Evolutionary conservation across 2,329 filamentous ascomycete genomes (phyloP).

Genomic region (Colletotrichum brevisporum): DNA sequence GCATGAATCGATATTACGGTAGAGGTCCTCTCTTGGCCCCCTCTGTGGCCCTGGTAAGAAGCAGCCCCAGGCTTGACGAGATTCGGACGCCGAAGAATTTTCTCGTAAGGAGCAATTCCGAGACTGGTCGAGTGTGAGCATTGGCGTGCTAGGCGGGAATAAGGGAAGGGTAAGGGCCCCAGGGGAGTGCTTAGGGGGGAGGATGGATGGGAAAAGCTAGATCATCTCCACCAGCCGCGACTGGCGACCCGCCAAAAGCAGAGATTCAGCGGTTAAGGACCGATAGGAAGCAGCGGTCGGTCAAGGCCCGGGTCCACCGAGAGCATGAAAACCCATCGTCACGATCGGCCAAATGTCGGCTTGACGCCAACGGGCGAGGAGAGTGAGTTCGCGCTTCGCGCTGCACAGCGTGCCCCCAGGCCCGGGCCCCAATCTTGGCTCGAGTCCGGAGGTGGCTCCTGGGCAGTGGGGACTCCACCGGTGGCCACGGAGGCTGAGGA

Average conservation of each 20-base stretch:
- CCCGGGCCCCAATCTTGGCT: conserved; percentile 3
- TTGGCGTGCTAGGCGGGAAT: conserved; percentile 23
- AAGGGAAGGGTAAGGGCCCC: background rate
- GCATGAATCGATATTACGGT: conserved; percentile 38
- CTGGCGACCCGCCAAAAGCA: conserved; percentile 27
- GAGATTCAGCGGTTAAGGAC: conserved; percentile 41
- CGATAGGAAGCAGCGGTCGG: conserved; percentile 38
- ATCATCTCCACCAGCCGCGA: conserved; percentile 32
- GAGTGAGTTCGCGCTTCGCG: background rate
- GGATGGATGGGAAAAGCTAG: conserved; percentile 20
- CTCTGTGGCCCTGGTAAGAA: conserved; percentile 14
- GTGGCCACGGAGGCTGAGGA: conserved; percentile 14
- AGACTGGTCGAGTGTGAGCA: conserved; percentile 24
- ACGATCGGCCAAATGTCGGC: conserved; percentile 41
- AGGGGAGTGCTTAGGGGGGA: background rate
- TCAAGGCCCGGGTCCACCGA: conserved; percentile 39
- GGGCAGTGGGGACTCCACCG: conserved; percentile 2
- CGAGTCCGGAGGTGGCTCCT: background rate
- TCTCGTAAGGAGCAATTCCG: conserved; percentile 23
- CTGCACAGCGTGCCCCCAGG: background rate
- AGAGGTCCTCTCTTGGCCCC: conserved; percentile 15
- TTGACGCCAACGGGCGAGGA: conserved; percentile 25
- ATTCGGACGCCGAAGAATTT: conserved; percentile 7
- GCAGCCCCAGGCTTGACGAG: conserved; percentile 18
- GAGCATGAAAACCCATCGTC: conserved; percentile 38